Conservation (phyloP, 148 eudicot species). For the Chenopodium album region DNA sequence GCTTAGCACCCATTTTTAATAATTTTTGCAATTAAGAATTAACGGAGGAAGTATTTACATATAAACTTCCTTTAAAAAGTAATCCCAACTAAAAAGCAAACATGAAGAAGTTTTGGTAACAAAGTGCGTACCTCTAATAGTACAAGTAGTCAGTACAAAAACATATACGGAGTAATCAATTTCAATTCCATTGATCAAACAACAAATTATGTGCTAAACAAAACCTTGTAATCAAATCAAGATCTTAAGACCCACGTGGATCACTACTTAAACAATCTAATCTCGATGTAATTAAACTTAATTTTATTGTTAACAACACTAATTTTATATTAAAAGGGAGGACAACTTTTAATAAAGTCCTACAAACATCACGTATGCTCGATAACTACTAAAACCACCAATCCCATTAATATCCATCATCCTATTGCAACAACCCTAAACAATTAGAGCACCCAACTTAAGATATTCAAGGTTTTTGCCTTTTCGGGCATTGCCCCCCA, state of each 20-base stretch:
- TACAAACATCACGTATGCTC: background rate
- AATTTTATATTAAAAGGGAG: background rate
- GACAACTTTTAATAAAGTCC: slow-evolving; percentile 9
- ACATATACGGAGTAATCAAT: too few species aligned
- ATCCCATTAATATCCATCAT: background rate
- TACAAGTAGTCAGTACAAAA: too few species aligned
- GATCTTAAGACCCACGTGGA: background rate
- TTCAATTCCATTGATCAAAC: background rate
- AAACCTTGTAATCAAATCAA: background rate
- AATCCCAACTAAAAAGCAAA: too few species aligned
- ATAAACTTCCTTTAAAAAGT: too few species aligned
- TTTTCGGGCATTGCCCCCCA: slow-evolving; percentile 16
- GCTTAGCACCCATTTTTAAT: too few species aligned
- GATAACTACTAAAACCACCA: slow-evolving; percentile 25
- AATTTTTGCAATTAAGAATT: too few species aligned
- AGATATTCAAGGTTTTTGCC: background rate
- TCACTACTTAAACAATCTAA: background rate
- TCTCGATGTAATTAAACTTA: background rate
- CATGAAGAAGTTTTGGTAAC: too few species aligned
- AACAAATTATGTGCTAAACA: background rate
- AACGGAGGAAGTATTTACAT: too few species aligned
- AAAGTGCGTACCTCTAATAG: too few species aligned
- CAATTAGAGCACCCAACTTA: background rate
- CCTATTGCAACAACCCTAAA: background rate
- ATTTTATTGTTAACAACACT: background rate